Evolutionary conservation across 225 moss, liverwort and hornwort species (phyloP), one percentile per base, ranked within the genome.

Genomic region (Climacium dendroides): DNA sequence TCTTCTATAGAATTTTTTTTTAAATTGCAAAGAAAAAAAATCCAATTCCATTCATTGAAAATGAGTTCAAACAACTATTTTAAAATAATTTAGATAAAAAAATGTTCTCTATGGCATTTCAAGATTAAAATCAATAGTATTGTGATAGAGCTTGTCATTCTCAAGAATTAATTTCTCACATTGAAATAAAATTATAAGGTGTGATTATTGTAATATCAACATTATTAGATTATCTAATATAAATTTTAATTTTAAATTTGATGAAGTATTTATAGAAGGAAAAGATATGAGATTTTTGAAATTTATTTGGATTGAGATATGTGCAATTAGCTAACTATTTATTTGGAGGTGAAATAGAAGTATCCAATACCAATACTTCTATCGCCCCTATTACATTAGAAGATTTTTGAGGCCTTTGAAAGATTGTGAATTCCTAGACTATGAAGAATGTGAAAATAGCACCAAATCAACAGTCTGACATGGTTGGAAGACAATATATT

Each of bases 341-440:
- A 50, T 20, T 20, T 50, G 1, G 13, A 74, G 5, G 13, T 74
- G 7, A 50, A 3, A 2, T 50, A 19, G 34, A 1, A 22, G 1
- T 12, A 11, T 1, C 2, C 0, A 22, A 22, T 34, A 74, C 1
- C 0, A 0, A 32, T 3, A 52, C 5, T 34, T 8, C 13, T 0
- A 52, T n/a, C 0, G 0, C 13, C 34, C 0, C 2, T 22, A 1
- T 74, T 34, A n/a, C 45, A 45, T 45, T 45, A 45, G 45, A 45
- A 45, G 45, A 45, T 45, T 45, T 45, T 45, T n/a, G 45, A 45
- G 45, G 45, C 45, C 7, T 45, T 6, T 45, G 8, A 8, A 45
- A 45, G 45, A 45, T 8, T 8, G 8, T 6, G 8, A 6, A 45
- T 45, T 45, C 45, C 45, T 8, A 45, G 8, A 45, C 6, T 45